Evolutionary conservation across 805 yeast species (phyloP).

Genomic region (Candida ipomoeae): DNA sequence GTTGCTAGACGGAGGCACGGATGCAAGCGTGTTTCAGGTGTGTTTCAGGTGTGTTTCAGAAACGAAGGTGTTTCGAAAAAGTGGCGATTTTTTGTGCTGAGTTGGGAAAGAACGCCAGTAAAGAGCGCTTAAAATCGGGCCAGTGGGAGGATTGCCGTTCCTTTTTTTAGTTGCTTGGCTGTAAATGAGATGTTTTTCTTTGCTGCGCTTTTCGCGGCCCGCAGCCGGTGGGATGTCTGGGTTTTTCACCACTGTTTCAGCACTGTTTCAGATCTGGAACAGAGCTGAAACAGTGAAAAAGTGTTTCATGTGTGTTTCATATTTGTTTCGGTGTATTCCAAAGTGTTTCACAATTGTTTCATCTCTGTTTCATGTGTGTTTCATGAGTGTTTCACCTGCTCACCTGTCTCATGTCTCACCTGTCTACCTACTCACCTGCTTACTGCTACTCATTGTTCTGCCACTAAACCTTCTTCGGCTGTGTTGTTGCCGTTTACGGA

Average conservation of each 20-base stretch:
- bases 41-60: not conserved
- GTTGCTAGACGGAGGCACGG: too few relatives aligned
- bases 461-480: too few relatives aligned
- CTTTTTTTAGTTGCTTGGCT: slow-evolving; percentile 5
- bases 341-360: not conserved
- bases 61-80: too few relatives aligned
- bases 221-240: slow-evolving; percentile 1
- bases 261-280: not conserved
- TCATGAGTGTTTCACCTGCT: not conserved
- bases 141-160: not conserved
- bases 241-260: not conserved
- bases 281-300: not conserved
- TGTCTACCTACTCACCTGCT: too few relatives aligned
- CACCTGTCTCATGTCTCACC: too few relatives aligned
- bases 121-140: too few relatives aligned
- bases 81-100: too few relatives aligned
- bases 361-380: not conserved
- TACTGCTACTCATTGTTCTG: too few relatives aligned
- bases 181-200: not conserved
- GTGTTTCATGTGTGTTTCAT: not conserved
- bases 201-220: slow-evolving; percentile 2
- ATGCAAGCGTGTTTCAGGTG: too few relatives aligned
- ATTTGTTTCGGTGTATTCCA: too few relatives aligned
- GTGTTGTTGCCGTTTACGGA: too few relatives aligned
- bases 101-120: too few relatives aligned